Evolutionary conservation across 495 filamentous ascomycete genomes (phyloP).

Genomic region (Antarctomyces pellizariae): DNA sequence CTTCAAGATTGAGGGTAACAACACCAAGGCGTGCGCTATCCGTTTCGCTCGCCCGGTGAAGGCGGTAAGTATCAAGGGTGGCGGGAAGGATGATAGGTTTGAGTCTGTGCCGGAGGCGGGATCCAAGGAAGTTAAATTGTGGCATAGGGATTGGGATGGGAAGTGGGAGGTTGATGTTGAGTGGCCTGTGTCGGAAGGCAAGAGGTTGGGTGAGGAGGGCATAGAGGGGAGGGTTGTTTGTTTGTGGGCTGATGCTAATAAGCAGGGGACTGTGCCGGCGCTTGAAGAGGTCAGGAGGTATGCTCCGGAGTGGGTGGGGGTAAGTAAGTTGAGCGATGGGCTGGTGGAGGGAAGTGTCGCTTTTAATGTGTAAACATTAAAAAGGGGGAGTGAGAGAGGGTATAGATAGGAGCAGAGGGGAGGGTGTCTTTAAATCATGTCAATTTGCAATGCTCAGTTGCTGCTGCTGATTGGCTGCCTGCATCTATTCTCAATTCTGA

Average conservation of each 20-base stretch:
- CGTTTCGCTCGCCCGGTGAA: conserved; percentile 36
- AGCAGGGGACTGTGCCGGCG: conserved; percentile 49
- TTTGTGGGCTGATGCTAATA: conserved; percentile 74
- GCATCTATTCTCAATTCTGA: too few species aligned
- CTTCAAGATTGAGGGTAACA: conserved; percentile 35
- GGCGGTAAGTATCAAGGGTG: conserved; percentile 34
- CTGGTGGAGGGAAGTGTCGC: conserved; percentile 50
- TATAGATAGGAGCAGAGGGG: too few species aligned
- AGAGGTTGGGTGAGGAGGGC: conserved; percentile 11
- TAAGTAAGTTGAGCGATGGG: conserved; percentile 53
- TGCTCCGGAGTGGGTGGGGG: conserved; percentile 53
- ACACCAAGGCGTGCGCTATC: conserved; percentile 50
- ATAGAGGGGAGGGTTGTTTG: conserved; percentile 53
- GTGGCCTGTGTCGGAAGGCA: conserved; percentile 22
- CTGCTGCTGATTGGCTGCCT: too few species aligned
- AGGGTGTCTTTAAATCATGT: too few species aligned
- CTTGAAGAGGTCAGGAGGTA: conserved; percentile 60
- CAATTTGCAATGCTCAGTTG: too few species aligned
- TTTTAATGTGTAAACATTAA: conserved; percentile 24
- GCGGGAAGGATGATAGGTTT: conserved; percentile 31
- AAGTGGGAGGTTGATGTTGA: conserved; percentile 55
- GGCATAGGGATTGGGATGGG: conserved; percentile 50
- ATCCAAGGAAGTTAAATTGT: conserved; percentile 27
- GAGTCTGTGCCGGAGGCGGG: conserved; percentile 22
- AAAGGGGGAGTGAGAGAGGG: too few species aligned